Evolutionary conservation across 2,329 filamentous ascomycete genomes (phyloP), one percentile per base, ranked within the genome.

Genomic region (Colletotrichum camelliae): DNA sequence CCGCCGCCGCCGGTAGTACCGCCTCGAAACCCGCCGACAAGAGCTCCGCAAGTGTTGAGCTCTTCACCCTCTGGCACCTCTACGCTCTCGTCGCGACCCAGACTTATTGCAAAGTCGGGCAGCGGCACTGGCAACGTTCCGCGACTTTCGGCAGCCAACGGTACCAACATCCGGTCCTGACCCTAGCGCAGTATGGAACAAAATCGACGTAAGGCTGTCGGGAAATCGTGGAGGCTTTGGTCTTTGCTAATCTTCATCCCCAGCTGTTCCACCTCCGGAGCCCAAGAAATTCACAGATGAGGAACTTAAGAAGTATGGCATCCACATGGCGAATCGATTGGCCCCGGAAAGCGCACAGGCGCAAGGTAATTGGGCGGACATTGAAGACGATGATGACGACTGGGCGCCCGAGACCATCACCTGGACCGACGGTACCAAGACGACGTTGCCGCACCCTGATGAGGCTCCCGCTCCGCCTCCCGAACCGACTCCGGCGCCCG

Each of bases 401-500:
- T 96, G 95, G 94, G 94, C 93, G 16, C 95, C 95, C 3, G 94
- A 97, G 78, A 92, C 94, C 68, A 95, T 97, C 78, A 94, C 94
- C 75, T 97, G 95, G 95, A 94, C 94, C 81, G 95, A 97, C 83
- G 95, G 95, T 70, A 97, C 95, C 65, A 96, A 96, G 84, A 94
- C 94, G 39, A 94, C 93, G 7, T 88, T 96, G 18, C 91, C 93
- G 18, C 90, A 92, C 77, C 86, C 89, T 67, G 91, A 93, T 52
- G 91, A 93, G 68, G 81, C 82, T 29, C 76, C 75, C 35, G 55
- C 82, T 39, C 79, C 83, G 7, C 81, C 79, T 35, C 77, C 81
- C 24, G 73, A 80, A 43, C 79, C 82, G 33, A 71, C 78, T 55
- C 78, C 76, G 61, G 79, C 78, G 78, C 78, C 84, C 77, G 77